These are phyloP conservation scores for Populus simonii DNA, from an alignment of 345 rosid species.

Conservation along the genomic window DNA sequence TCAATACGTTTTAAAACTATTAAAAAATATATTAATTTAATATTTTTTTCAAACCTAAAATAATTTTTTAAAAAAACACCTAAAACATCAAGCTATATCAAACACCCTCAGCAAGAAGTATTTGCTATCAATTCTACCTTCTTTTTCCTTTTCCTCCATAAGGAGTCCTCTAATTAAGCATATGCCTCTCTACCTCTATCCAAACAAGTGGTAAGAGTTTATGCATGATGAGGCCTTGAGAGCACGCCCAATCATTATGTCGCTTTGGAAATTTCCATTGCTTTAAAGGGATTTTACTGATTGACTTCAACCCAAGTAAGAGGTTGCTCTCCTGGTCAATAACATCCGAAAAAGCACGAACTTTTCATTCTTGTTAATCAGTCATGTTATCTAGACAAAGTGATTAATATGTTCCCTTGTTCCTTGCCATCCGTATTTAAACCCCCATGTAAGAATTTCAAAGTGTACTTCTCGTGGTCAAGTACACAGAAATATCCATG, in stretches of 20 bases:
- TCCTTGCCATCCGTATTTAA: slow-evolving; percentile 21
- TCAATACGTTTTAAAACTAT: too few relatives aligned
- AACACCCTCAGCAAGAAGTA: slow-evolving; percentile 5
- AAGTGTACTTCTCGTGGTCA: slow-evolving; percentile 17
- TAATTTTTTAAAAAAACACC: too few relatives aligned
- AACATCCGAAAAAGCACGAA: slow-evolving; percentile 19
- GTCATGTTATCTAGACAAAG: slow-evolving; percentile 12
- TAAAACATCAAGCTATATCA: too few relatives aligned
- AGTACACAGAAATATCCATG: not conserved
- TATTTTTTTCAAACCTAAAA: too few relatives aligned
- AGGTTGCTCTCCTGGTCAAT: slow-evolving; percentile 17
- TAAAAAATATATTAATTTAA: too few relatives aligned
- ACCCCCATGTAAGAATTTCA: slow-evolving; percentile 3
- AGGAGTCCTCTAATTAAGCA: not conserved
- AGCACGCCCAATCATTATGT: slow-evolving; percentile 66
- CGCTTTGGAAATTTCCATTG: slow-evolving; percentile 31
- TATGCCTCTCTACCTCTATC: not conserved
- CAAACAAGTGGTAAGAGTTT: not conserved
- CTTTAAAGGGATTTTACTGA: slow-evolving; percentile 40
- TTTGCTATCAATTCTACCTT: not conserved
- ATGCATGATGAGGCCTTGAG: slow-evolving; percentile 29
- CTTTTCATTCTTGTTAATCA: slow-evolving; percentile 23
- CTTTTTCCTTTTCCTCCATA: not conserved
- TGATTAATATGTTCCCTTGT: slow-evolving; percentile 9
- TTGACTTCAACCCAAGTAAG: slow-evolving; percentile 41